Conservation (phyloP, 2,329 filamentous ascomycete species). For the Ophiocordyceps camponoti-saundersi region DNA sequence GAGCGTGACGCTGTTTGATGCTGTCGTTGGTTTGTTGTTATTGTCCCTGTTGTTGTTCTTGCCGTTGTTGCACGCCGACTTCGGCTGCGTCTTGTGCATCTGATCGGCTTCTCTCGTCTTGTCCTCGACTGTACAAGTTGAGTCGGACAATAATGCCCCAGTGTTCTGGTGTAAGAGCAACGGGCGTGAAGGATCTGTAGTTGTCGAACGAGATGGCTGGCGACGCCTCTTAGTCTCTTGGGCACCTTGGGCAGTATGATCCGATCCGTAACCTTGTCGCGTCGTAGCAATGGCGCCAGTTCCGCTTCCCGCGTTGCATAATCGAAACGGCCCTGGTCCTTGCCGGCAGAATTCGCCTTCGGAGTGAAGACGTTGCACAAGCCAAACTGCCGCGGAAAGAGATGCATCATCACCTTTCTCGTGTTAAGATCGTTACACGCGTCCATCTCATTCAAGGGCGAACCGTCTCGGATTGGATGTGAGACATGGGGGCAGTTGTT, state of each 20-base stretch:
- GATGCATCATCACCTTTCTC: conserved; percentile 68
- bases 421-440: conserved; percentile 28
- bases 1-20: conserved; percentile 2
- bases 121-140: conserved; percentile 8
- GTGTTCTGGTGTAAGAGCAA: conserved; percentile 64
- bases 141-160: conserved; percentile 66
- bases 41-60: no score
- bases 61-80: background rate
- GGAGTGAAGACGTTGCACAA: conserved; percentile 87
- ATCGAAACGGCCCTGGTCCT: conserved; percentile 60
- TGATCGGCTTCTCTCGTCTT: background rate
- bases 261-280: conserved; percentile 3
- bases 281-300: conserved; percentile 27
- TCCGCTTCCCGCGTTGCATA: conserved; percentile 78
- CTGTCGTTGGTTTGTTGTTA: background rate
- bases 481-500: conserved; percentile 41
- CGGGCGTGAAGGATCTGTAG: conserved; percentile 54
- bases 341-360: conserved; percentile 44
- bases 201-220: conserved; percentile 41
- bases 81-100: background rate
- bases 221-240: conserved; percentile 49
- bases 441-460: background rate
- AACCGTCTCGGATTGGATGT: background rate
- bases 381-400: conserved; percentile 82
- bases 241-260: conserved; percentile 25